Base-by-base conservation (phyloP, 2,329 filamentous ascomycete species). In the Botryotinia globosa region DNA sequence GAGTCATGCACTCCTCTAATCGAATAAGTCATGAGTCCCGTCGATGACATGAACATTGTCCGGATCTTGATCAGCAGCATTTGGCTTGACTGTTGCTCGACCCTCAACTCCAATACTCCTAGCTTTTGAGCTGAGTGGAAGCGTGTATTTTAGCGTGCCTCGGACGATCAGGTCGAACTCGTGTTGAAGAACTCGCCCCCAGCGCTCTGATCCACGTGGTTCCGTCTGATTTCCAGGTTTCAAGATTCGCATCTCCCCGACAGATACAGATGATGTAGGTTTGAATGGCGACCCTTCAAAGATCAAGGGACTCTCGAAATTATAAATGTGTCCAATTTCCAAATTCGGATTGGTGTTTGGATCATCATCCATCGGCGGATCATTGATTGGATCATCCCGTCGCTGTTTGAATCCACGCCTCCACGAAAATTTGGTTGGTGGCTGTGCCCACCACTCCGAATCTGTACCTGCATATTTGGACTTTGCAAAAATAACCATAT, bases 121-220 rank as follows among this genome's bases (percentile, higher is more conserved):
- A 54, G 89, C 81, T 71, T 85, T 86, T 76, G 88, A 87, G 77
- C 88, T 91, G 69, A 91, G 83, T 4, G 89, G 89, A 48, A 91
- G 83, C n/a, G 78, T 77, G 72, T 99, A 99, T 80, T 94, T 94
- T 77, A 99, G 86, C 22, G 96, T 92, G 34, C 96, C 96, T 77
- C 96, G 91, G 59, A 99, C 88, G 74, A 98, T 95, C 66, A 99
- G 87, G 77, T 98, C 94, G 77, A 98, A 99, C 62, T 95, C 93
- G 81, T 98, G 92, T 76, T 97, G 89, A 68, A 98, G 86, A 64
- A 98, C 94, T 74, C 90, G 88, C 80, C 97, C 94, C 96, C 96
- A 99, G 20, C 94, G 89, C 79, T 92, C 90, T 2, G 91, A 91
- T 14, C 95, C 96, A 58, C 92, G 92, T 61, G 88, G 85, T 79